These are phyloP conservation scores for Prunus davidiana DNA, from an alignment of 306 rosid genomes.

Conservation along the genomic window DNA sequence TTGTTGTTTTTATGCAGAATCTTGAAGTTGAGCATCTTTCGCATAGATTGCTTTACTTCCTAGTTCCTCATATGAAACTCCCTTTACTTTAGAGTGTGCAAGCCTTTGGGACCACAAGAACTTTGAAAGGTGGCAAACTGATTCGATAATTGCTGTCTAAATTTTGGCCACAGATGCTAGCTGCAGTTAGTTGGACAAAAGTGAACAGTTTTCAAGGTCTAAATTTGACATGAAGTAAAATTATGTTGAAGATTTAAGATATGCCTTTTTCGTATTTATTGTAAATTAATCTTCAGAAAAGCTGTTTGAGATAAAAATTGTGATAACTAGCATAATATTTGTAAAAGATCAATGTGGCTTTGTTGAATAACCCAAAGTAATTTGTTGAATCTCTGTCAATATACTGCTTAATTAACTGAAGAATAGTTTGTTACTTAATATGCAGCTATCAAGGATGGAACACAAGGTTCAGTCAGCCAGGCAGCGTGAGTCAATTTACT, in stretches of 20 bases:
- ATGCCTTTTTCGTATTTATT: not conserved
- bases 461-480: constrained; percentile 66
- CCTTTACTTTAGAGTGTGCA: not conserved
- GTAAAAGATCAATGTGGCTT: not conserved
- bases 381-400: not conserved
- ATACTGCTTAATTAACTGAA: not conserved
- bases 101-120: constrained; percentile 5
- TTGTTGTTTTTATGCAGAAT: constrained; percentile 1
- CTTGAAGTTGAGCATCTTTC: not conserved
- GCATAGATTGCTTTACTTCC: not conserved
- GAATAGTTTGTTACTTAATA: constrained; percentile 6
- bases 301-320: not conserved
- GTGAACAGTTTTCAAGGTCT: not conserved
- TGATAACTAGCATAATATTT: not conserved
- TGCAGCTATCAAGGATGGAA: constrained; percentile 81
- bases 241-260: not conserved
- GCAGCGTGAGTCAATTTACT: constrained; percentile 67
- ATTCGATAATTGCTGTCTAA: not conserved
- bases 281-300: not conserved
- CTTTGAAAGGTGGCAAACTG: not conserved
- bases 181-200: not conserved
- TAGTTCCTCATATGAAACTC: not conserved
- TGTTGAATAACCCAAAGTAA: not conserved
- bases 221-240: not conserved
- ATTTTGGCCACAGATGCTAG: not conserved